Percentiles rank a stretch among this genome's conserved stretches.
phyloP scores from a whole-genome alignment of 352 stramenopile genomes.

The Pythium brachiatum region DNA sequence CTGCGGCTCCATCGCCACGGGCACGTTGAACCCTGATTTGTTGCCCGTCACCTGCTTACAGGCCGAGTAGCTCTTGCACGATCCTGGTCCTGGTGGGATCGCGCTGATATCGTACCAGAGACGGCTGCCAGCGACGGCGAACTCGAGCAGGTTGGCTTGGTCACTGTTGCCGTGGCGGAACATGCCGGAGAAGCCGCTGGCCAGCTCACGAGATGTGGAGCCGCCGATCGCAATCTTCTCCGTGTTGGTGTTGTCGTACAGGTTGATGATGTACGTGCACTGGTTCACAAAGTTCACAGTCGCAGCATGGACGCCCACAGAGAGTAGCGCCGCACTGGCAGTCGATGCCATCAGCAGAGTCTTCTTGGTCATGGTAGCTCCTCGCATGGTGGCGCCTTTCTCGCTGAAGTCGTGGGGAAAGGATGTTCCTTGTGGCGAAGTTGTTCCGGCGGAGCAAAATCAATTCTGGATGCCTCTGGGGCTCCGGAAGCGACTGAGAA shows the following conservation, averaged over 20 bases:
- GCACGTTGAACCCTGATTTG: slow-evolving; percentile 50
- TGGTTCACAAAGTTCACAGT: slow-evolving; percentile 55
- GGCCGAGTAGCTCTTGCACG: slow-evolving; percentile 35
- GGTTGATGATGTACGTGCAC: slow-evolving; percentile 40
- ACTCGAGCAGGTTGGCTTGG: slow-evolving; percentile 10
- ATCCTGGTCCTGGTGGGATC: slow-evolving; percentile 47
- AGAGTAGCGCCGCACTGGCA: slow-evolving; percentile 29
- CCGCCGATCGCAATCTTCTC: slow-evolving; percentile 36
- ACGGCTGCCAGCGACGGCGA: neutral
- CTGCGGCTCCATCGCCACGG: slow-evolving; percentile 42
- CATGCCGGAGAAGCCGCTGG: slow-evolving; percentile 29
- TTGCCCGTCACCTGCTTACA: slow-evolving; percentile 44
- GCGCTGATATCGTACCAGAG: slow-evolving; percentile 63
- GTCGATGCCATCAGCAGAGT: slow-evolving; percentile 38
- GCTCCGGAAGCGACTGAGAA: neutral
- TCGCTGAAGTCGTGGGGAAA: neutral
- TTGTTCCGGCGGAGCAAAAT: slow-evolving; percentile 8
- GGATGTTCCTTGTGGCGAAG: neutral
- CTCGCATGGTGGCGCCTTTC: slow-evolving; percentile 7
- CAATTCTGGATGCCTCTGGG: slow-evolving; percentile 4
- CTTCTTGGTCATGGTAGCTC: slow-evolving; percentile 16
- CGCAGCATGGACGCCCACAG: slow-evolving; percentile 27
- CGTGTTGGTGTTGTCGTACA: slow-evolving; percentile 56
- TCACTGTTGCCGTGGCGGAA: slow-evolving; percentile 35
- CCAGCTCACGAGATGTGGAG: slow-evolving; percentile 36